These are phyloP conservation scores for Sordaria brevicollis DNA, from an alignment of 495 filamentous ascomycete species.

Conservation along the genomic window DNA sequence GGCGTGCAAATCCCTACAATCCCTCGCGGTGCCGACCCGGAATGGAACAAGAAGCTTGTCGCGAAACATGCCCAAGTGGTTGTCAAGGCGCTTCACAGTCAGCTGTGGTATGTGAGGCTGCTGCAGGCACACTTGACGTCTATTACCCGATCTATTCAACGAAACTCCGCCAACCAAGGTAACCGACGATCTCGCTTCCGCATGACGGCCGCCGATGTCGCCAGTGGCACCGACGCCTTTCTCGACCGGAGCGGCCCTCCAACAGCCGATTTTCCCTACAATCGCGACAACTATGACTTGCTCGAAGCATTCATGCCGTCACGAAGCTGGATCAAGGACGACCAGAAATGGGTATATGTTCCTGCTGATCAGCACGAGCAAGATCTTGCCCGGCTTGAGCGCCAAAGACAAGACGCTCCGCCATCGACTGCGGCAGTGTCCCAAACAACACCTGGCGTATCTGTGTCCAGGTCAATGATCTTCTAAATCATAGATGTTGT, in stretches of 20 bases:
- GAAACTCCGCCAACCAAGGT: conserved; percentile 35
- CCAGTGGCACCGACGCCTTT: conserved; percentile 16
- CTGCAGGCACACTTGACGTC: conserved; percentile 42
- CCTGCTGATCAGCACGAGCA: conserved; percentile 32
- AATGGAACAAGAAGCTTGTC: conserved; percentile 38
- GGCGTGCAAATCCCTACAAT: conserved; percentile 42
- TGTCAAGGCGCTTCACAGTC: conserved; percentile 27
- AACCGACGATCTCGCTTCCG: conserved; percentile 36
- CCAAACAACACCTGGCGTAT: not conserved
- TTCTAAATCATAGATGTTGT: not conserved
- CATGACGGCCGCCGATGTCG: conserved; percentile 33
- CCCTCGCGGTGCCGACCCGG: conserved; percentile 27
- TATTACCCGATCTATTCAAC: conserved; percentile 37
- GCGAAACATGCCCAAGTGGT: conserved; percentile 29
- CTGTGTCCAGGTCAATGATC: not conserved
- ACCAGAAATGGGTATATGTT: conserved; percentile 32
- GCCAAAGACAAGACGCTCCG: conserved; percentile 6
- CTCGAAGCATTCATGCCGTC: conserved; percentile 40
- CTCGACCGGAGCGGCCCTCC: conserved; percentile 34
- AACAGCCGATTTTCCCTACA: conserved; percentile 38
- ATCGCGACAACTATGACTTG: conserved; percentile 46
- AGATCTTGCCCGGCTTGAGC: conserved; percentile 13
- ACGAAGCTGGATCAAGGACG: conserved; percentile 30
- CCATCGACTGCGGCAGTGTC: not conserved
- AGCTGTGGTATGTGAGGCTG: conserved; percentile 38